These are phyloP conservation scores for Diophrys sp. DNA, from an alignment of 73 alveolate genomes.

Conservation along the genomic window DNA sequence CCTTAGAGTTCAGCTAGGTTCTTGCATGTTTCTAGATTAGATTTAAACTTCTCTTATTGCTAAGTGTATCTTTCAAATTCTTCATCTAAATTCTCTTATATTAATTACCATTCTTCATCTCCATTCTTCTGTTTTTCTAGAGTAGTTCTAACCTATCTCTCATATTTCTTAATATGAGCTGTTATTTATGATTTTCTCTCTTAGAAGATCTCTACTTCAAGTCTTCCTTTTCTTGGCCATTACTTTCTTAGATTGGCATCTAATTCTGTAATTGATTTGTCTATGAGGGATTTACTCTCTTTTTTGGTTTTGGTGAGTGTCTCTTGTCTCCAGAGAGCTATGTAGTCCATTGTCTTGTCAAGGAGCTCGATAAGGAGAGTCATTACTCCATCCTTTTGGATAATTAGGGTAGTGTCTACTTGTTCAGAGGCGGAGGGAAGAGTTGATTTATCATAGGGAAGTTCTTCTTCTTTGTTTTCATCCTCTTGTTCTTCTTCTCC, in stretches of 20 bases:
- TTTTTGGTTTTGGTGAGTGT: slow-evolving; percentile 52
- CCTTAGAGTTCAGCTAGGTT: slow-evolving; percentile 89
- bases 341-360: neutral
- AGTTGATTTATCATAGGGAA: slow-evolving; percentile 24
- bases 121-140: slow-evolving; percentile 60
- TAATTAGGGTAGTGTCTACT: slow-evolving; percentile 66
- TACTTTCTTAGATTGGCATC: slow-evolving; percentile 87
- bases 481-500: slow-evolving; percentile 39
- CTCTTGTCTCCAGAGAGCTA: slow-evolving; percentile 33
- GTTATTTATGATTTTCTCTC: slow-evolving; percentile 79
- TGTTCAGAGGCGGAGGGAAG: slow-evolving; percentile 57
- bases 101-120: slow-evolving; percentile 66
- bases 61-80: slow-evolving; percentile 61
- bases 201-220: slow-evolving; percentile 90
- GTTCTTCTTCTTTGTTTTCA: slow-evolving; percentile 53
- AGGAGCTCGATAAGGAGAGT: neutral
- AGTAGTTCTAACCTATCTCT: slow-evolving; percentile 74
- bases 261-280: slow-evolving; percentile 76
- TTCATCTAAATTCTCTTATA: slow-evolving; percentile 60
- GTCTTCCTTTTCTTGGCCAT: slow-evolving; percentile 96
- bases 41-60: slow-evolving; percentile 73
- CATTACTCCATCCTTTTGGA: slow-evolving; percentile 50
- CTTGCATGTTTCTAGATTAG: slow-evolving; percentile 71
- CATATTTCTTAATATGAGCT: slow-evolving; percentile 82
- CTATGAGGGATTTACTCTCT: slow-evolving; percentile 73